phyloP scores from a whole-genome alignment of 768 basidiomycete genomes.

The Royoungia palumana region DNA sequence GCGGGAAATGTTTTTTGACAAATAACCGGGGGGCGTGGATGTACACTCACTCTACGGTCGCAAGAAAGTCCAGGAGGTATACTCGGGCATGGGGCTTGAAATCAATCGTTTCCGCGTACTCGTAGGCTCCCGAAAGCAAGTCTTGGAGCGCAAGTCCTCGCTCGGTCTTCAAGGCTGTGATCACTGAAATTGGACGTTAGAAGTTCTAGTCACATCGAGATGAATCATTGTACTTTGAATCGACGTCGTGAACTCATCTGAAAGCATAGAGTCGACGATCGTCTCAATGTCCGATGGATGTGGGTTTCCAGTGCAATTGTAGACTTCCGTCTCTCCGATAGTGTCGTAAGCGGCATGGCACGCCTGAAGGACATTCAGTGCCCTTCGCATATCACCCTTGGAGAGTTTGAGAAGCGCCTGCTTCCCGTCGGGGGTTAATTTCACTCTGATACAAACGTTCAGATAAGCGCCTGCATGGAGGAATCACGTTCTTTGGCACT shows the following conservation, averaged over 20 bases:
- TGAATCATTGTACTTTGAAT: constrained; percentile 60
- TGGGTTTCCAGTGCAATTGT: constrained; percentile 95
- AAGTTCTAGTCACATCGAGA: background rate
- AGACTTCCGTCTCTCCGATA: constrained; percentile 86
- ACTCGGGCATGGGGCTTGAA: constrained; percentile 83
- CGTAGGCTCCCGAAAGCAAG: constrained; percentile 86
- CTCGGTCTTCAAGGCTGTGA: constrained; percentile 81
- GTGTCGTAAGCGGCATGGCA: constrained; percentile 96
- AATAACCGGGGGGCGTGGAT: background rate
- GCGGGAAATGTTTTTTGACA: background rate
- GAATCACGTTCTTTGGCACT: constrained; percentile 18
- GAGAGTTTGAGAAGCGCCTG: constrained; percentile 90
- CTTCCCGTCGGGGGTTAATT: constrained; percentile 81
- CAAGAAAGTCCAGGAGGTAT: constrained; percentile 88
- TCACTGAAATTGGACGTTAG: constrained; percentile 53
- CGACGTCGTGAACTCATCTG: constrained; percentile 91
- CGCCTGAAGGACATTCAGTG: constrained; percentile 93
- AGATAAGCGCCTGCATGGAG: background rate
- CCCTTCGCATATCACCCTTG: constrained; percentile 95
- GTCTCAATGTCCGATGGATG: constrained; percentile 93
- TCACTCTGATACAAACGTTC: constrained; percentile 54
- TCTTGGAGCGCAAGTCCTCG: constrained; percentile 95
- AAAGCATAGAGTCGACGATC: constrained; percentile 93
- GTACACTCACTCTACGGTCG: constrained; percentile 84
- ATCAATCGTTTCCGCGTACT: constrained; percentile 83